These are phyloP conservation scores for Hygrophila difformis DNA, from an alignment of 257 asterid genomes.

Conservation along the genomic window DNA sequence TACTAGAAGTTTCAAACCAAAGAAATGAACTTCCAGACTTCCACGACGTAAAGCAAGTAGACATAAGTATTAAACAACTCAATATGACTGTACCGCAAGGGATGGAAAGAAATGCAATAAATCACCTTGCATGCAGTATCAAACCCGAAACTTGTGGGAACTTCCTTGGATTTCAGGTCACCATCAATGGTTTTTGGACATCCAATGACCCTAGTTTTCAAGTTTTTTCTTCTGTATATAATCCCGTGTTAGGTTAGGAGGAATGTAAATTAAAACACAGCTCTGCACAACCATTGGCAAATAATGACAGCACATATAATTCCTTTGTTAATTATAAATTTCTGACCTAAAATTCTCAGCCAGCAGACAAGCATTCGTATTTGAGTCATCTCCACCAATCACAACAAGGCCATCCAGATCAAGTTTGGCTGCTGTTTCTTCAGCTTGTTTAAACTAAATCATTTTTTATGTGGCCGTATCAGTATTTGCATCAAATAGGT, in stretches of 20 bases:
- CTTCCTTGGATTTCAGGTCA: conserved; percentile 90
- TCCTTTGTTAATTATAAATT: not conserved
- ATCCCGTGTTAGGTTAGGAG: not conserved
- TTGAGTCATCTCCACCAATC: too few species aligned
- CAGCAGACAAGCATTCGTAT: conserved; percentile 92
- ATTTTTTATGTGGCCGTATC: conserved; percentile 99
- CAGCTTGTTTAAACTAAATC: too few species aligned
- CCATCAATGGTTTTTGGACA: too few species aligned
- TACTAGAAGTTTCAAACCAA: too few species aligned
- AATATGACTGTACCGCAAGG: too few species aligned
- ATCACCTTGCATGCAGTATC: conserved; percentile 99
- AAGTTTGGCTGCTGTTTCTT: too few species aligned
- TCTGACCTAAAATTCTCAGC: conserved; percentile 55
- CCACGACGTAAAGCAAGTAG: too few species aligned
- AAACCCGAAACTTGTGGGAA: conserved; percentile 87
- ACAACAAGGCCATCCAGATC: too few species aligned
- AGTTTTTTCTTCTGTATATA: conserved; percentile 55
- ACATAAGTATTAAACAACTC: too few species aligned
- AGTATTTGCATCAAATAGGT: conserved; percentile 50
- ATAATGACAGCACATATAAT: too few species aligned
- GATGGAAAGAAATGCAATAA: not conserved
- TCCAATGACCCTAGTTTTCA: conserved; percentile 90
- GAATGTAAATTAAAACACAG: too few species aligned
- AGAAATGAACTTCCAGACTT: too few species aligned
- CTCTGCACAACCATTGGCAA: not conserved